Base-by-base conservation (phyloP, 768 basidiomycete species). In the Fomitopsis serialis region DNA sequence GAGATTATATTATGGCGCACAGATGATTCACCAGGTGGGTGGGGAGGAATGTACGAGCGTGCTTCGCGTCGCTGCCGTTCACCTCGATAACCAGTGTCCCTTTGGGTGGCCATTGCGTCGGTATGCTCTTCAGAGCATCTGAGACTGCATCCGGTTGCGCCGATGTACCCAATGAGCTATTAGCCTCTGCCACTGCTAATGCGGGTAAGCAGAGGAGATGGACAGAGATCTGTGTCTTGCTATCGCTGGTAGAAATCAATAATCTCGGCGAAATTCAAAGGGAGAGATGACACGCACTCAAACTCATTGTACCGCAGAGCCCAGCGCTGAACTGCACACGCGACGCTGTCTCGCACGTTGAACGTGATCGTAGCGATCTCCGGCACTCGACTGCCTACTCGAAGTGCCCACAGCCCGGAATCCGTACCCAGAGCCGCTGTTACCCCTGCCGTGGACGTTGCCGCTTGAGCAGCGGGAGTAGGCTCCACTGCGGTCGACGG, bases 201-300 rank as follows among this genome's bases (percentile, higher is more conserved):
- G 48, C 48, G 12, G 53, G 59, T 19, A 63, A 45, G 45, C 62
- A 61, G 5, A 57, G 57, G 12, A 63, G 44, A 19, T 56, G 48
- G 3, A 50, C 36, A 3, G 27, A 27, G 17, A 42, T 32, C 22
- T 47, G 34, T 19, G 52, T 35, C 17, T 13, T 25, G 11, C 22
- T 29, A 15, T 12, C 50, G 42, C 50, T 51, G 42, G n/a, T 3
- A 19, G 27, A 25, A 23, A 13, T 5, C 6, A 6, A 17, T 51
- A n/a, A 50, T 13, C 22, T 12, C 17, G 6, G 24, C 34, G 3
- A 10, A 24, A 15, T 36, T 10, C 12, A 32, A 13, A 22, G 24
- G 21, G 25, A 37, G 29, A 32, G 11, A 11, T 4, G 34, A 12
- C 17, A 45, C 51, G 3, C 24, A 52, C 51, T 52, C 42, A 15